These are phyloP conservation scores for Sugiyamaella neomexicana DNA, from an alignment of 1,139 yeast species.

Conservation along the genomic window DNA sequence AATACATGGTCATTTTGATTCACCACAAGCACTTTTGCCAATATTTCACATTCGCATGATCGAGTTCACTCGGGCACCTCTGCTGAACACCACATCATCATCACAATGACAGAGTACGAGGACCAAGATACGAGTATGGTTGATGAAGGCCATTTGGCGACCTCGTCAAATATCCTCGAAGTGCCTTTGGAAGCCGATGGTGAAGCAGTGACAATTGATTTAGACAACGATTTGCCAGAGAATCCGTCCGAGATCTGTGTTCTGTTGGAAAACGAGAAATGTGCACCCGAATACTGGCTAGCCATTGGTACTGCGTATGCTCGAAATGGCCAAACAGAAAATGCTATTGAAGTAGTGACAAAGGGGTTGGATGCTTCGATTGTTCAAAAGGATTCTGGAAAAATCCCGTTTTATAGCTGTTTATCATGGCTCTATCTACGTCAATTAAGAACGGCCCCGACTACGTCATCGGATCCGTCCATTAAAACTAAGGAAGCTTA, in stretches of 20 bases:
- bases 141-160: constrained; percentile 6
- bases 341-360: constrained; percentile 63
- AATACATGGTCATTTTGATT: not conserved
- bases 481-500: constrained; percentile 28
- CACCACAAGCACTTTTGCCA: not conserved
- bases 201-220: constrained; percentile 44
- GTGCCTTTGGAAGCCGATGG: constrained; percentile 44
- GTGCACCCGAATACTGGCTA: constrained; percentile 78
- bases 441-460: constrained; percentile 45
- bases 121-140: constrained; percentile 16
- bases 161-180: constrained; percentile 39
- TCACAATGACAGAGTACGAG: constrained; percentile 7
- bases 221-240: constrained; percentile 76
- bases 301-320: constrained; percentile 81
- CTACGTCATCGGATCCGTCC: constrained; percentile 14
- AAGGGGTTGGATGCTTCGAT: constrained; percentile 52
- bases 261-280: constrained; percentile 74
- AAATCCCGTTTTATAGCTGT: constrained; percentile 58
- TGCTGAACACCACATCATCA: not conserved
- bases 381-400: constrained; percentile 50
- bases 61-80: not conserved
- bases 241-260: constrained; percentile 81
- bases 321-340: constrained; percentile 55
- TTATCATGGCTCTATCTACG: constrained; percentile 73
- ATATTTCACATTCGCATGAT: not conserved